These are phyloP conservation scores for Hypomyces rosellus DNA, from an alignment of 2,329 filamentous ascomycete species.

Conservation along the genomic window DNA sequence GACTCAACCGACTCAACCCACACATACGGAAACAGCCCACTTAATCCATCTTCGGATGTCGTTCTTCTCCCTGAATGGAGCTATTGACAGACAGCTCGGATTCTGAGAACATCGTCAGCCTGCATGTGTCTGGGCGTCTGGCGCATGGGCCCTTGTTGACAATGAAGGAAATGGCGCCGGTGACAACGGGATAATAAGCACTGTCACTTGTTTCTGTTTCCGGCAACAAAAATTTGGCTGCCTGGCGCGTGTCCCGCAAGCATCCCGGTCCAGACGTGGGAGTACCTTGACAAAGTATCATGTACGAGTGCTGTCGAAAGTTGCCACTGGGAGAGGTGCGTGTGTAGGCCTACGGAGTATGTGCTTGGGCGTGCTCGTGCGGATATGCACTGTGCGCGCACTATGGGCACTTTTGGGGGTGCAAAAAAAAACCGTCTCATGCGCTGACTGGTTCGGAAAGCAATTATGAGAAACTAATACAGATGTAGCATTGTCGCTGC, in stretches of 20 bases:
- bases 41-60: no score
- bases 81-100: constrained; percentile 4
- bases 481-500: neutral
- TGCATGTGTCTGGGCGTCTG: neutral
- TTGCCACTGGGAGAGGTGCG: neutral
- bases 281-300: no score
- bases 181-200: constrained; percentile 7
- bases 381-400: neutral
- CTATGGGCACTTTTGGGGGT: no score
- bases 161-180: constrained; percentile 7
- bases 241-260: neutral
- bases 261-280: neutral
- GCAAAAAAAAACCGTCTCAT: no score
- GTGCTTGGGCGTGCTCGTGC: neutral
- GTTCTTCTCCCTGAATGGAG: constrained; percentile 2
- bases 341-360: no score
- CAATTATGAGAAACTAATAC: neutral
- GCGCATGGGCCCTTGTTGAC: constrained; percentile 2
- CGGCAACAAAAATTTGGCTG: constrained; percentile 4
- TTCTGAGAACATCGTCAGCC: neutral
- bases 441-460: no score
- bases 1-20: no score
- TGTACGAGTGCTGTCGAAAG: neutral
- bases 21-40: no score
- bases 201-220: neutral